Conservation (phyloP, 257 asterid species). For the Nicotiana knightiana region DNA sequence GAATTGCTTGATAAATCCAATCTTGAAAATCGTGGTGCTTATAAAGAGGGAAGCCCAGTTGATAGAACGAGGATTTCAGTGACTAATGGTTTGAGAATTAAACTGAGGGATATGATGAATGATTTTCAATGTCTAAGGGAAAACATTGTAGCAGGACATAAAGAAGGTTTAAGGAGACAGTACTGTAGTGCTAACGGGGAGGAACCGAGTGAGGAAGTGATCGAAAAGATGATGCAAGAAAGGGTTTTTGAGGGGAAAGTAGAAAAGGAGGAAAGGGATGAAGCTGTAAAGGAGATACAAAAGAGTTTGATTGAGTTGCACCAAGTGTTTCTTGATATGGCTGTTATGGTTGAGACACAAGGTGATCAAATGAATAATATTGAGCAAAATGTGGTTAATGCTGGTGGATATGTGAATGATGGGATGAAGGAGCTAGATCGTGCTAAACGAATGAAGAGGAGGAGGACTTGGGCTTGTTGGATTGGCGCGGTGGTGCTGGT, state of each 20-base stretch:
- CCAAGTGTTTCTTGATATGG: constrained; percentile 83
- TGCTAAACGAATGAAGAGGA: constrained; percentile 45
- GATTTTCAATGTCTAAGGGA: constrained; percentile 67
- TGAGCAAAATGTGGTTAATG: constrained; percentile 61
- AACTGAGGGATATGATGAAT: constrained; percentile 54
- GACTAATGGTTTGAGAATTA: constrained; percentile 58
- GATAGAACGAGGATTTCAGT: constrained; percentile 66
- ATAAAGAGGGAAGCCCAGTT: constrained; percentile 43
- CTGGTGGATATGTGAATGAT: constrained; percentile 30
- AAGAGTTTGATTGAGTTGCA: constrained; percentile 63
- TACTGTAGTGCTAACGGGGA: constrained; percentile 39
- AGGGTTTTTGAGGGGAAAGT: constrained; percentile 34
- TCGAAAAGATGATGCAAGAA: constrained; percentile 40
- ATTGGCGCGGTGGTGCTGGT: constrained; percentile 44
- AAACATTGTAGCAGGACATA: constrained; percentile 45
- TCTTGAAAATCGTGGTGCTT: constrained; percentile 29
- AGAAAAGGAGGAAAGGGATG: constrained; percentile 46
- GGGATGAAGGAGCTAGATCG: constrained; percentile 58
- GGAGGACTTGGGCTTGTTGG: constrained; percentile 55
- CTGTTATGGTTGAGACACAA: constrained; percentile 75
- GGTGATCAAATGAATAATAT: constrained; percentile 70
- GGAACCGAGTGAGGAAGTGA: constrained; percentile 45
- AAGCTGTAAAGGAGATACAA: constrained; percentile 62
- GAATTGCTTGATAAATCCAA: constrained; percentile 66
- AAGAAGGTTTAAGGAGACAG: constrained; percentile 44